Evolutionary conservation across 2,329 filamentous ascomycete genomes (phyloP).

Genomic region (Dichotomopilus funicola): DNA sequence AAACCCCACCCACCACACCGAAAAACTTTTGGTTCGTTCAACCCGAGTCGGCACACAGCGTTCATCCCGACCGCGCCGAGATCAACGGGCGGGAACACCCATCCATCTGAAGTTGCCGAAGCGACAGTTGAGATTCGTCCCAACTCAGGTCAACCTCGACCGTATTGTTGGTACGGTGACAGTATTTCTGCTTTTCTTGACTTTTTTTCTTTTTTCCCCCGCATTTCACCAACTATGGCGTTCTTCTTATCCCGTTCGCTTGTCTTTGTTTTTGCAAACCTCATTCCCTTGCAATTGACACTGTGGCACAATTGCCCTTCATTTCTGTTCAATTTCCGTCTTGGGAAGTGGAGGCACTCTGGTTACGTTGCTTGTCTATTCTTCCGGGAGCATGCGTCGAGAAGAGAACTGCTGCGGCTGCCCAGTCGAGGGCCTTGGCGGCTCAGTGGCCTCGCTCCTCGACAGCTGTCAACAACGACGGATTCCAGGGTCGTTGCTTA

Average conservation of each 20-base stretch:
- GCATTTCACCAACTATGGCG: neutral
- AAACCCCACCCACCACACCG: slow-evolving; percentile 1
- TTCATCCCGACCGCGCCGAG: slow-evolving; percentile 3
- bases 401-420: neutral
- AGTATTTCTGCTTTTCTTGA: neutral
- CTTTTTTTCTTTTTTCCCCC: neutral
- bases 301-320: too few species aligned
- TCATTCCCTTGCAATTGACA: too few species aligned
- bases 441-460: too few species aligned
- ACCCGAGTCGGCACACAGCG: neutral
- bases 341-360: neutral
- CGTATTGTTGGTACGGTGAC: slow-evolving; percentile 2
- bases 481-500: too few species aligned
- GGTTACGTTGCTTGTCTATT: neutral
- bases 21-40: neutral
- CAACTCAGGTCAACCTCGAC: neutral
- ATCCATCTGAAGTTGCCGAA: neutral
- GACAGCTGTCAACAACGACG: too few species aligned
- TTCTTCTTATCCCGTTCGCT: too few species aligned
- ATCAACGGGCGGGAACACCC: slow-evolving; percentile 2
- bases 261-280: too few species aligned
- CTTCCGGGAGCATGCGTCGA: neutral
- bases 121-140: neutral
- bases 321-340: neutral
- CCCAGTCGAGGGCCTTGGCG: too few species aligned